These are phyloP conservation scores for Pythium scleroteichum DNA, from an alignment of 352 stramenopile species.

Conservation along the genomic window DNA sequence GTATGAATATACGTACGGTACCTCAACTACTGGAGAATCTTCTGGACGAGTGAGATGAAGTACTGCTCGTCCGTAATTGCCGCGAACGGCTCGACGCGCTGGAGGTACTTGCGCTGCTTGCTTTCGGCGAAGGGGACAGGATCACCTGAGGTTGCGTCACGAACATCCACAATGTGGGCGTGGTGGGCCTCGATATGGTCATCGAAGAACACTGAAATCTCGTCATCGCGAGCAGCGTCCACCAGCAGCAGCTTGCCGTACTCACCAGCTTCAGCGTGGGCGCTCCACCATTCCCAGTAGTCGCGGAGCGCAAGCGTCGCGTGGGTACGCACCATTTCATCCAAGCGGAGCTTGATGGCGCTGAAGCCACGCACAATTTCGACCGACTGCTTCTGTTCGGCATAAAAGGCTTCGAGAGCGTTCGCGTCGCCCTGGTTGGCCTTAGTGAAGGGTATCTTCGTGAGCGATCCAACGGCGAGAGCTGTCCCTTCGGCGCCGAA, in stretches of 20 bases:
- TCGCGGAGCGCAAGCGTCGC: constrained; percentile 69
- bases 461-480: constrained; percentile 60
- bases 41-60: constrained; percentile 61
- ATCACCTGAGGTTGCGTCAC: constrained; percentile 45
- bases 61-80: constrained; percentile 78
- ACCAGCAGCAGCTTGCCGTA: constrained; percentile 81
- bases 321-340: constrained; percentile 36
- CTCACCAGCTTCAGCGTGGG: constrained; percentile 69
- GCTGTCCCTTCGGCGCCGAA: constrained; percentile 55
- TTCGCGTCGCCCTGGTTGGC: constrained; percentile 31
- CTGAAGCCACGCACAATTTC: constrained; percentile 62
- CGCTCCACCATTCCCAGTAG: constrained; percentile 87
- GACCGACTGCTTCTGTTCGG: constrained; percentile 23
- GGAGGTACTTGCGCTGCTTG: constrained; percentile 49
- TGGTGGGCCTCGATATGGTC: constrained; percentile 78
- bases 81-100: constrained; percentile 79
- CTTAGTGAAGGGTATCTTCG: constrained; percentile 59
- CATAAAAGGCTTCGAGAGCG: constrained; percentile 46
- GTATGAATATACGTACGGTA: constrained; percentile 23
- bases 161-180: constrained; percentile 81
- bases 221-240: constrained; percentile 24
- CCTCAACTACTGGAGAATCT: constrained; percentile 24
- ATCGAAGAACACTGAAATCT: constrained; percentile 65
- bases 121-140: constrained; percentile 60
- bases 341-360: constrained; percentile 34